Evolutionary conservation across 176 grass and related monocot species (phyloP), one percentile per base, ranked within the genome.

Genomic region (Paspalum notatum): DNA sequence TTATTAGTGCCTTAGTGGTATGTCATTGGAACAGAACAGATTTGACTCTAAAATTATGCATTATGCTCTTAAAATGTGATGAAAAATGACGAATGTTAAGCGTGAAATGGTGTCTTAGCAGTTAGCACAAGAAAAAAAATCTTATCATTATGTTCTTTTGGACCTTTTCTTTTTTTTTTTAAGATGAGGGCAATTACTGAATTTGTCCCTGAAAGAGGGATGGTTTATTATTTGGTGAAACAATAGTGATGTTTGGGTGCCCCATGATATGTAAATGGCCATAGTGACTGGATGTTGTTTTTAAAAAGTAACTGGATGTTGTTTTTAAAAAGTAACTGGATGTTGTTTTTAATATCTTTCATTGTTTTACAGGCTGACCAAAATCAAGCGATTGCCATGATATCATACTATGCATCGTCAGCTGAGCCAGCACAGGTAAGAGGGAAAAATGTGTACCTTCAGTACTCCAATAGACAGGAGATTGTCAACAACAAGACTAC

Each of bases 401-500:
- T 97, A 83, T 97, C 94, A 53, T 97, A 94, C 75, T 97, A 94
- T 72, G 89, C 94, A 21, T 94, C 94, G 1, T 87, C 94, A 67
- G 86, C 94, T 16, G 94, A 97, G 65, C 91, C 91, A 59, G 94
- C 94, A 14, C 94, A 97, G 86, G 91, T 97, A 87, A 86, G 94
- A 85, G 94, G 94, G 47, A 94, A 97, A 84, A 94, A 93, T 79
- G 94, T 97, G 27, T 97, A 97, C 77, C 91, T 97, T 82, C 94
- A 97, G 76, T 97, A 97, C 78, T 97, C 94, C 37, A 97, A 97
- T 86, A 93, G 91, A 78, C 85, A 91, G 76, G 94, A 97, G 80
- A 97, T 94, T 79, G 71, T 89, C 64, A 97, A 97, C 59, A 94
- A 76, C 82, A 97, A 94, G 83, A 88, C 74, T 68, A 82, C 84